Percentiles rank a stretch among this genome's conserved stretches.
phyloP scores from a whole-genome alignment of 2,329 filamentous ascomycete species.

The Calonectria pauciramosa region DNA sequence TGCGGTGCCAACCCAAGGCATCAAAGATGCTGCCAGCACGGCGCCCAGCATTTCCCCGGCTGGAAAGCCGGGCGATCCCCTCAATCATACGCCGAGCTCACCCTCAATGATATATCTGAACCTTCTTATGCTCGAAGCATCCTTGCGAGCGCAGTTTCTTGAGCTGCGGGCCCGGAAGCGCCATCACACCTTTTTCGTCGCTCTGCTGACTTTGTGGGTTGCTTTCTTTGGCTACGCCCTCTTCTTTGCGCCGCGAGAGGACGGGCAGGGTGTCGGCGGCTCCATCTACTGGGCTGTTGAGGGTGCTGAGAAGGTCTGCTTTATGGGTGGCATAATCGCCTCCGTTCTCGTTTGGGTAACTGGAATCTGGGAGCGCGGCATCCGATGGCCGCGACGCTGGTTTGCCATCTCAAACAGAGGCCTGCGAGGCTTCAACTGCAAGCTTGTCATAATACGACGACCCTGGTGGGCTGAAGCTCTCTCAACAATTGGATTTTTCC shows the following conservation, averaged over 20 bases:
- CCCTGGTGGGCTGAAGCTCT: slow-evolving; percentile 85
- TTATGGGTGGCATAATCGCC: slow-evolving; percentile 91
- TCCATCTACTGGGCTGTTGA: slow-evolving; percentile 98
- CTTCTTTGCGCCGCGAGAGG: slow-evolving; percentile 95
- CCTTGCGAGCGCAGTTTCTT: slow-evolving; percentile 92
- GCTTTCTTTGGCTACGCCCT: slow-evolving; percentile 89
- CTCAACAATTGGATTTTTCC: slow-evolving; percentile 80
- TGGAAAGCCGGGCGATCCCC: slow-evolving; percentile 72
- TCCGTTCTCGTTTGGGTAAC: slow-evolving; percentile 91
- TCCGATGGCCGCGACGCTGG: slow-evolving; percentile 95
- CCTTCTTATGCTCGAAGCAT: slow-evolving; percentile 95
- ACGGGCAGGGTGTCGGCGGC: slow-evolving; percentile 90
- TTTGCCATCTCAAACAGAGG: slow-evolving; percentile 91
- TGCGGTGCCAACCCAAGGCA: slow-evolving; percentile 72
- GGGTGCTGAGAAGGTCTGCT: slow-evolving; percentile 88
- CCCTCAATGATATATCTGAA: slow-evolving; percentile 98
- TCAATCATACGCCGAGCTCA: slow-evolving; percentile 86
- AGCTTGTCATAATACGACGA: slow-evolving; percentile 89
- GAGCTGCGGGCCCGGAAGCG: slow-evolving; percentile 88
- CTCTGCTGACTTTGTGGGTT: slow-evolving; percentile 85
- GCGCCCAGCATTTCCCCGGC: slow-evolving; percentile 51
- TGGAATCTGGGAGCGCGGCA: slow-evolving; percentile 95
- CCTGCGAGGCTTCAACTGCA: slow-evolving; percentile 92
- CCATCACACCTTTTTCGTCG: slow-evolving; percentile 93
- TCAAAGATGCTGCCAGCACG: slow-evolving; percentile 55